Evolutionary conservation across 805 yeast species (phyloP).

Genomic region (Ogataea ramenticola): DNA sequence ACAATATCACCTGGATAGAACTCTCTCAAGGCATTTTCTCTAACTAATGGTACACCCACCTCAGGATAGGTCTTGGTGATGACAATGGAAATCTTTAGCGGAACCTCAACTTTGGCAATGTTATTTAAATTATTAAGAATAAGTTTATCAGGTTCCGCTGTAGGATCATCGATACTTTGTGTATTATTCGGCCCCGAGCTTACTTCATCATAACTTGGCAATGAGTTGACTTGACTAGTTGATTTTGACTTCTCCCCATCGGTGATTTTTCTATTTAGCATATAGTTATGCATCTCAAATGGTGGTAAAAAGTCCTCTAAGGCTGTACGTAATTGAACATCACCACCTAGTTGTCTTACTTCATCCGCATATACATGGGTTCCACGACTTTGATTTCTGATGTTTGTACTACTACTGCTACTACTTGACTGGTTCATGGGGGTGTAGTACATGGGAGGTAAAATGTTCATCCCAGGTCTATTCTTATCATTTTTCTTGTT

Average conservation of each 20-base stretch:
- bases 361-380: no score
- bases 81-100: slow-evolving; percentile 12
- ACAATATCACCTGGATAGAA: slow-evolving; percentile 59
- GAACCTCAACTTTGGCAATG: slow-evolving; percentile 12
- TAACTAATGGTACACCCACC: slow-evolving; percentile 13
- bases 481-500: no score
- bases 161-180: not conserved
- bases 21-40: slow-evolving; percentile 35
- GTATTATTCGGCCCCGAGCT: not conserved
- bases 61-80: slow-evolving; percentile 38
- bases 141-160: slow-evolving; percentile 7
- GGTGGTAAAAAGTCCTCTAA: slow-evolving; percentile 54
- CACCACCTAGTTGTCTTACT: not conserved
- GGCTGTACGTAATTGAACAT: not conserved
- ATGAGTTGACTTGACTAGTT: not conserved
- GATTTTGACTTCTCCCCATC: not conserved
- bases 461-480: no score
- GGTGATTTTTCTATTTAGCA: slow-evolving; percentile 13
- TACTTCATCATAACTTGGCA: not conserved
- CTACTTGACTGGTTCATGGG: not conserved
- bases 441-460: not conserved
- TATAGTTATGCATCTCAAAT: slow-evolving; percentile 55
- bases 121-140: slow-evolving; percentile 17
- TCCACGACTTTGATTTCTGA: not conserved
- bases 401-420: not conserved